Evolutionary conservation across 2,329 filamentous ascomycete species (phyloP).

Genomic region (Fusarium sp.): DNA sequence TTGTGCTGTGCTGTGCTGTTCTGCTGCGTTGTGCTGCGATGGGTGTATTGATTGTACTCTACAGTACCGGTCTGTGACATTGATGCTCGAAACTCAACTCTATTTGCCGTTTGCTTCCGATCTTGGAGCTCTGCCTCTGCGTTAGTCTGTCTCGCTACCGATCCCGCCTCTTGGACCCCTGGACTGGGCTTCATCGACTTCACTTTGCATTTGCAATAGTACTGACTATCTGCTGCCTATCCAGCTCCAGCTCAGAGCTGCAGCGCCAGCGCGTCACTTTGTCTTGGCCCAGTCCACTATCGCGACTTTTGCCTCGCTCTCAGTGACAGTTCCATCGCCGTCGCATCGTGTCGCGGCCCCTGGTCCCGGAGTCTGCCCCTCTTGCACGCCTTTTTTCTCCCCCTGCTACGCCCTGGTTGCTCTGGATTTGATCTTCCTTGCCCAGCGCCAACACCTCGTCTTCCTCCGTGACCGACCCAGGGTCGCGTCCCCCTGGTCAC

Average conservation of each 20-base stretch:
- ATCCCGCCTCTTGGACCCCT: constrained; percentile 35
- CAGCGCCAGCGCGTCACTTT: constrained; percentile 24
- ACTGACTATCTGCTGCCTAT: constrained; percentile 3
- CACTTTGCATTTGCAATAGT: neutral
- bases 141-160: constrained; percentile 27
- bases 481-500: constrained; percentile 47
- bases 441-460: constrained; percentile 41
- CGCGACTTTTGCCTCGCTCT: constrained; percentile 31
- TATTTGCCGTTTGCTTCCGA: constrained; percentile 30
- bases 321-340: constrained; percentile 36
- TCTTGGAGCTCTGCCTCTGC: constrained; percentile 27
- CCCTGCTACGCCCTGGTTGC: constrained; percentile 44
- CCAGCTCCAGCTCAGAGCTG: neutral
- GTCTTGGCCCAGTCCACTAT: constrained; percentile 40
- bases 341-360: constrained; percentile 43
- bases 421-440: constrained; percentile 44
- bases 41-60: constrained; percentile 4
- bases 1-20: constrained; percentile 3
- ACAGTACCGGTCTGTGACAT: constrained; percentile 25
- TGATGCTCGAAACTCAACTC: constrained; percentile 39
- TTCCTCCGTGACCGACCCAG: constrained; percentile 46
- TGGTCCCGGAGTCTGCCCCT: constrained; percentile 43
- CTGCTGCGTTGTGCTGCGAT: constrained; percentile 3
- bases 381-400: constrained; percentile 36
- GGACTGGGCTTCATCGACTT: constrained; percentile 21